phyloP scores from a whole-genome alignment of 495 filamentous ascomycete genomes.

The Apodospora peruviana region DNA sequence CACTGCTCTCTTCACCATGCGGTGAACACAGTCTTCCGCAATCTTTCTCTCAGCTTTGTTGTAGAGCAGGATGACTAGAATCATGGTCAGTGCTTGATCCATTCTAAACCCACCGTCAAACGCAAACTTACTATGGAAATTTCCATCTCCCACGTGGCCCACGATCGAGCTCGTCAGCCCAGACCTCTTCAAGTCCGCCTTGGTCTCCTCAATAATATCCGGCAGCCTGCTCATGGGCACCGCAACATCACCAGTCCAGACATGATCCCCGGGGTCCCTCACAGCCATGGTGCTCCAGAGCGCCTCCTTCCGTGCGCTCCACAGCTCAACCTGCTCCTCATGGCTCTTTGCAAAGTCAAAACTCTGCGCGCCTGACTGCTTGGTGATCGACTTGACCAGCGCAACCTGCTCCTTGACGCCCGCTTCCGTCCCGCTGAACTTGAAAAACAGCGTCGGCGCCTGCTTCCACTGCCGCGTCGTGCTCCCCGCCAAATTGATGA shows the following conservation, averaged over 20 bases:
- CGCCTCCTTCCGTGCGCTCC: conserved; percentile 83
- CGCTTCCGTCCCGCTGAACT: conserved; percentile 72
- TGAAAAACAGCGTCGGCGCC: conserved; percentile 89
- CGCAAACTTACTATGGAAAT: conserved; percentile 62
- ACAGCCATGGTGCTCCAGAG: conserved; percentile 68
- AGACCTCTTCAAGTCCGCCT: conserved; percentile 59
- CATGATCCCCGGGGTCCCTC: conserved; percentile 52
- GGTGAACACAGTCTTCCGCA: conserved; percentile 67
- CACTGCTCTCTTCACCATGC: conserved; percentile 79
- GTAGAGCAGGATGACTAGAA: conserved; percentile 63
- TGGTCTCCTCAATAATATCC: conserved; percentile 74
- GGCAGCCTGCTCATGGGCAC: conserved; percentile 70
- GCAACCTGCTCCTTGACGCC: conserved; percentile 79
- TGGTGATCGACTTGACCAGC: conserved; percentile 63
- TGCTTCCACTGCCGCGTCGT: conserved; percentile 70
- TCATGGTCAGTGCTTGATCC: conserved; percentile 11
- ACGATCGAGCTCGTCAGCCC: conserved; percentile 71
- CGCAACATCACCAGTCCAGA: conserved; percentile 83
- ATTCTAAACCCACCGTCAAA: not conserved
- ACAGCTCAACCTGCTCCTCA: conserved; percentile 69
- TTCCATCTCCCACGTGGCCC: conserved; percentile 79
- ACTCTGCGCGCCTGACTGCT: conserved; percentile 51
- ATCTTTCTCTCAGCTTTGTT: conserved; percentile 57
- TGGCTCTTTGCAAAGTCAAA: conserved; percentile 76
- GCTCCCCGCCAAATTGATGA: conserved; percentile 75